A percentile compares a stretch with the other conserved stretches of the same genome.
Evolutionary conservation across 1,139 yeast species (phyloP).

Genomic region (Candida pseudocylindracea): DNA sequence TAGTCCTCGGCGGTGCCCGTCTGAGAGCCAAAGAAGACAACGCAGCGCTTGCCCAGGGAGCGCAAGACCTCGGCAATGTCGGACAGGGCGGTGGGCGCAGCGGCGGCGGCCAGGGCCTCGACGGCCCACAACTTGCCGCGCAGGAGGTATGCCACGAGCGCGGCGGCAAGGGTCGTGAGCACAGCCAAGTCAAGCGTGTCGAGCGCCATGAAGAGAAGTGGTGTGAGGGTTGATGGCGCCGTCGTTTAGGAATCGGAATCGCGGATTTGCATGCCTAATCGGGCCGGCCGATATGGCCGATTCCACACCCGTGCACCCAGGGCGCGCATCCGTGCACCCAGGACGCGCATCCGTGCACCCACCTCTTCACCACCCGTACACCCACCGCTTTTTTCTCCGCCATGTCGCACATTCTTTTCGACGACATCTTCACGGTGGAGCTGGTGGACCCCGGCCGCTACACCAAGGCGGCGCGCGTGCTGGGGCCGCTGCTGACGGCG

Average conservation of each 20-base stretch:
- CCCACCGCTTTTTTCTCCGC: neutral
- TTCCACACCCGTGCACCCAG: neutral
- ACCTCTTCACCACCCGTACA: constrained; percentile 6
- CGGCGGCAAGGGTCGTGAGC: constrained; percentile 38
- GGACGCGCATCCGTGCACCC: constrained; percentile 1
- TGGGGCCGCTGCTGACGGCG: constrained; percentile 71
- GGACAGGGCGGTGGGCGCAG: constrained; percentile 1
- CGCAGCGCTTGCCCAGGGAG: constrained; percentile 24
- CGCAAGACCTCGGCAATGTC: too few species aligned
- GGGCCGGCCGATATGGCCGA: neutral
- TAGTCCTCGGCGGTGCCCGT: constrained; percentile 99
- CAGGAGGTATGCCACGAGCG: constrained; percentile 33
- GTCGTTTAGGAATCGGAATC: neutral
- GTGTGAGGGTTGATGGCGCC: neutral
- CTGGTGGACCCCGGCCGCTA: constrained; percentile 79
- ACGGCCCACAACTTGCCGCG: constrained; percentile 34
- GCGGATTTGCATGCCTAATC: too few species aligned
- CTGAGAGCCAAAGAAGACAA: constrained; percentile 86
- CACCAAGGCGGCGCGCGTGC: constrained; percentile 79
- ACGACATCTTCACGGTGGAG: constrained; percentile 77
- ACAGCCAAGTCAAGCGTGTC: constrained; percentile 58
- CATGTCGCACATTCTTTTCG: constrained; percentile 76
- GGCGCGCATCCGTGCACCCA: neutral
- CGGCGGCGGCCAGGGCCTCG: constrained; percentile 14
- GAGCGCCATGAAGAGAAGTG: constrained; percentile 14